These are phyloP conservation scores for Evernia prunastri DNA, from an alignment of 495 filamentous ascomycete species.

Conservation along the genomic window DNA sequence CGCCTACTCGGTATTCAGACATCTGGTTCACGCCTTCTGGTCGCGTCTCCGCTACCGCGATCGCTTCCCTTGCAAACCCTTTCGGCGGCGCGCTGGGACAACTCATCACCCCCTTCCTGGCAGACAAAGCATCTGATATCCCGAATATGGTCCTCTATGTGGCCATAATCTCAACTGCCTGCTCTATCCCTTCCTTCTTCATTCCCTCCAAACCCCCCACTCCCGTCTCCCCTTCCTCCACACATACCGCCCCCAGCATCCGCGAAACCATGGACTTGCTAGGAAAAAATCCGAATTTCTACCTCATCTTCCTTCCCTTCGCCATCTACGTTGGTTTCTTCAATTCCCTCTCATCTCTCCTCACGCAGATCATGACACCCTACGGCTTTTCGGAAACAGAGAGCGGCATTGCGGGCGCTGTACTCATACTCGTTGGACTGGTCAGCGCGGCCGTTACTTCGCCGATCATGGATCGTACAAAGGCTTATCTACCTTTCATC, in stretches of 20 bases:
- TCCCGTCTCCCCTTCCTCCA: constrained; percentile 52
- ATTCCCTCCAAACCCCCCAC: constrained; percentile 75
- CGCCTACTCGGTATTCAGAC: constrained; percentile 86
- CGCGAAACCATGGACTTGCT: constrained; percentile 47
- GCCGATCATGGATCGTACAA: constrained; percentile 78
- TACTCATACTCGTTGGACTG: constrained; percentile 82
- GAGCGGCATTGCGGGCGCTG: constrained; percentile 80
- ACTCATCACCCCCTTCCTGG: constrained; percentile 74
- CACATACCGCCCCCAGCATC: constrained; percentile 44
- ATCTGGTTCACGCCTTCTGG: constrained; percentile 87
- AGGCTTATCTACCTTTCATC: constrained; percentile 69
- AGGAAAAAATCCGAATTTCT: constrained; percentile 56
- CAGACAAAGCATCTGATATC: constrained; percentile 52
- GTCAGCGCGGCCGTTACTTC: constrained; percentile 65
- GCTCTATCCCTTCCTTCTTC: constrained; percentile 74
- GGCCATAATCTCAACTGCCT: constrained; percentile 72
- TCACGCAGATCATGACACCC: constrained; percentile 84
- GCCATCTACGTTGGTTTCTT: constrained; percentile 84
- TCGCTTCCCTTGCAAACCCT: constrained; percentile 79
- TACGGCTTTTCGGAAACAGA: constrained; percentile 74
- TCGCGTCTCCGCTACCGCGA: constrained; percentile 79
- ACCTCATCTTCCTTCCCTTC: constrained; percentile 70
- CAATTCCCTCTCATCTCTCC: constrained; percentile 79
- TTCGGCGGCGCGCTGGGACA: constrained; percentile 84
- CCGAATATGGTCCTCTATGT: constrained; percentile 82